phyloP scores from a whole-genome alignment of 108 stramenopile species.

The Halocafeteria seosinensis region DNA sequence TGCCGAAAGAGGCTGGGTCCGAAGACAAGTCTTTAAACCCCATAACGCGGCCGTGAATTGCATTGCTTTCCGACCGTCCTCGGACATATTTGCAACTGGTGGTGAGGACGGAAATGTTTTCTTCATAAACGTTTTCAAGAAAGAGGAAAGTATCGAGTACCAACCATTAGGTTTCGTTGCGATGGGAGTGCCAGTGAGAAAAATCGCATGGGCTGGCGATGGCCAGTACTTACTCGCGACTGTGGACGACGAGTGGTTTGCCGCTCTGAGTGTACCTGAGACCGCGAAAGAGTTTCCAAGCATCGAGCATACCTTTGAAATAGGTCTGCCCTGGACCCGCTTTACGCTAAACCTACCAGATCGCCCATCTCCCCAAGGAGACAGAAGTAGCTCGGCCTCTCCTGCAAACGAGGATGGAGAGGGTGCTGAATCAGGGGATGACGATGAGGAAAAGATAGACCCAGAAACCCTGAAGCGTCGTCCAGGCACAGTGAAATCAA shows the following conservation, averaged over 20 bases:
- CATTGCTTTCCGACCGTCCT: constrained; percentile 19
- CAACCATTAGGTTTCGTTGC: constrained; percentile 18
- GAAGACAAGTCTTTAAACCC: constrained; percentile 25
- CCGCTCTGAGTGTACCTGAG: neutral
- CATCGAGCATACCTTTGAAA: constrained; percentile 6
- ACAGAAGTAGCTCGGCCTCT: too few relatives aligned
- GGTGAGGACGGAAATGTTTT: constrained; percentile 33
- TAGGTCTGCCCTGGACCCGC: neutral
- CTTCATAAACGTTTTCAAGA: constrained; percentile 9
- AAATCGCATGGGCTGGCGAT: constrained; percentile 12
- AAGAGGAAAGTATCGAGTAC: neutral
- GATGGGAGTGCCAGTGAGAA: constrained; percentile 3
- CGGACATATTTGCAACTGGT: constrained; percentile 25
- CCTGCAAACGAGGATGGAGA: too few relatives aligned
- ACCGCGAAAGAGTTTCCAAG: neutral
- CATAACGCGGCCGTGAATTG: constrained; percentile 23
- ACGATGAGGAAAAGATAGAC: too few relatives aligned
- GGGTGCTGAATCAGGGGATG: too few relatives aligned
- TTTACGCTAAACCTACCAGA: neutral
- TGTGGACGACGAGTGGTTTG: neutral
- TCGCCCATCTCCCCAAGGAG: too few relatives aligned
- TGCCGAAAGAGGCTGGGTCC: neutral
- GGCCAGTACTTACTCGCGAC: neutral
- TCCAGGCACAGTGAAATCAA: too few relatives aligned
- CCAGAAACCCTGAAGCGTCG: too few relatives aligned